Percentiles rank a stretch among this genome's conserved stretches.
These are phyloP conservation scores for Ceratocystiopsis sp. DNA, from an alignment of 2,329 filamentous ascomycete genomes.

Conservation along the genomic window DNA sequence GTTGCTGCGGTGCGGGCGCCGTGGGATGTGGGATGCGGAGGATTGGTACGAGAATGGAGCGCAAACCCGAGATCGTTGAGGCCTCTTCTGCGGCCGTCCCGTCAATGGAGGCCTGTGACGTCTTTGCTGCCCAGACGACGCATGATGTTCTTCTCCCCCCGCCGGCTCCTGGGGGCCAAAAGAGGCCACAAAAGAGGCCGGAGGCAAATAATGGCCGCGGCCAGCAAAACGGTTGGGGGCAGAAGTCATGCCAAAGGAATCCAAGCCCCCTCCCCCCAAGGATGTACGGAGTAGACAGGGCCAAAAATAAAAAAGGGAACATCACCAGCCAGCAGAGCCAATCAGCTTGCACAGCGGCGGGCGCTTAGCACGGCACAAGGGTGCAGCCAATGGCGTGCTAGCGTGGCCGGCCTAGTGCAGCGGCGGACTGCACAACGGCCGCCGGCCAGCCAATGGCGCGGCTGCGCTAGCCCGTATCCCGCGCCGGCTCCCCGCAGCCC, in stretches of 20 bases:
- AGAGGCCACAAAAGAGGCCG: conserved; percentile 1
- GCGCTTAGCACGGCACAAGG: conserved; percentile 3
- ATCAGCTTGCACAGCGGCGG: conserved; percentile 4
- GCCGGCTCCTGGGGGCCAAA: background rate
- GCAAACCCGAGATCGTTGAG: background rate
- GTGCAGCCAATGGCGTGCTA: too few species aligned
- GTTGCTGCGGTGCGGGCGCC: too few species aligned
- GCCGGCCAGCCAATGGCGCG: too few species aligned
- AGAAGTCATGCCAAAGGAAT: background rate
- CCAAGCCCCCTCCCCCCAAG: background rate
- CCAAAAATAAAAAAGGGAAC: background rate
- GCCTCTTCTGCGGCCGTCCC: conserved; percentile 1
- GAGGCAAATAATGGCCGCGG: conserved; percentile 2
- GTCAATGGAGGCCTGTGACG: background rate
- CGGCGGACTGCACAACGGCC: background rate
- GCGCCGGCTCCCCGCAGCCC: too few species aligned
- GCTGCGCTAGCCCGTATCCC: too few species aligned
- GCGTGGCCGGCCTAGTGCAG: too few species aligned
- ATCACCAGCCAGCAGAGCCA: background rate
- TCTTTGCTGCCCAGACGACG: too few species aligned
- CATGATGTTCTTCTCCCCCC: background rate
- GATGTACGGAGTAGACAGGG: background rate
- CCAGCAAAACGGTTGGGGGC: background rate
- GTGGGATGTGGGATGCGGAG: too few species aligned
- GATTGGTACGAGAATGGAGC: too few species aligned